Evolutionary conservation across 1,284 basidiomycete genomes (phyloP), one percentile per base, ranked within the genome.

Genomic region (Ustilago tritici): DNA sequence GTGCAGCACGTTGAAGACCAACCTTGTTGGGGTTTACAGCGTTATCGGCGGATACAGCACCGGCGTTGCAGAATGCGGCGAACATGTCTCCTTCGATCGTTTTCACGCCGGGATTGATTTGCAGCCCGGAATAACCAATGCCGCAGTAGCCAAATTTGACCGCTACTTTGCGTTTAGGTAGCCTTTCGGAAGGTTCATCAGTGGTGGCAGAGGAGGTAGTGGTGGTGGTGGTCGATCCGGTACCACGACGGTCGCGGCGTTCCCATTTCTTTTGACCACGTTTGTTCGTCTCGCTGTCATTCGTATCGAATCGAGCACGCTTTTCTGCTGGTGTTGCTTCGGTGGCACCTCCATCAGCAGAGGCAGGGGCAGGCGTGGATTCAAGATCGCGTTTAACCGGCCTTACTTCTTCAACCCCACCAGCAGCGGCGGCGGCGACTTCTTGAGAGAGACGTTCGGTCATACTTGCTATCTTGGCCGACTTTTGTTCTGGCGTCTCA

Each of bases 1-100:
- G 89, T 7, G 97, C 97, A 2, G 96, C 94, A 43, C 97, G 91
- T 52, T 91, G 92, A 14, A 99, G 90, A 56, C 90, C 91, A 60
- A 95, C 94, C 88, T 98, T 98, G 57, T 91, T 90, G 34, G 95
- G 93, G 86, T 98, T 93, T 71, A 93, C 91, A 0, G 95, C 92
- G 83, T 99, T 99, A 84, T 98, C 95, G 66, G 92, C 89, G 41
- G 93, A 95, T 11, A 99, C 92, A 4, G 94, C 95, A 8, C 95
- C 96, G 6, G 92, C 93, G 78, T 92, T 91, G 46, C 95, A 92
- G 65, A 98, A 89, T 0, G 95, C 94, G 56, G 92, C 90, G 80
- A 98, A 99, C 43, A 99, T 88, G 63, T 92, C 90, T 19, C 94
- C 93, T 87, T 99, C 97, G 78, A 99, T 96, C 0, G 96, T 99